Base-by-base conservation (phyloP, 176 grass and related monocot species). In the Tillandsia leiboldiana region DNA sequence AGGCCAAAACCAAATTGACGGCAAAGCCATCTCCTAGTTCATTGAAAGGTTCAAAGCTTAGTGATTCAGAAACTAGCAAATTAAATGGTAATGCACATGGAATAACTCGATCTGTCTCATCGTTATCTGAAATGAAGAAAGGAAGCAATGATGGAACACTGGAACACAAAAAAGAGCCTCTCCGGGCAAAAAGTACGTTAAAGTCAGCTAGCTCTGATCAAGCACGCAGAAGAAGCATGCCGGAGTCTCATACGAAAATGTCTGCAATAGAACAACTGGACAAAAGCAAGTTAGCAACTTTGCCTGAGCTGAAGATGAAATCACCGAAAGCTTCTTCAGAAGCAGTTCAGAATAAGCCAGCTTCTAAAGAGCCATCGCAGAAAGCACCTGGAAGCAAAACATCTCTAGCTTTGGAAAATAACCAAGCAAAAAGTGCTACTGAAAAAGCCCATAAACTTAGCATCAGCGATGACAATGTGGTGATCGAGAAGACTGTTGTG, bases 251-350 rank as follows among this genome's bases (percentile, higher is more conserved):
- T 10, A 97, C 51, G 76, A 96, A 88, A 79, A 86, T 97, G 47
- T 87, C 89, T 72, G 75, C 66, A 51, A 84, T 69, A 17, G 18
- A 78, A 72, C 56, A 78, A 66, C 82, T 97, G 50, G 94, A 97
- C 75, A 70, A 97, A 82, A 97, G 61, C 65, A 97, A 97, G 79
- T 87, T 79, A 72, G 87, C 84, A 79, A 81, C 82, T 65, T 65
- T 97, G 62, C 86, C 89, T 50, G 94, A 87, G 71, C 65, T 93
- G 63, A 97, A 66, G 75, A 62, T 81, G 50, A 84, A 78, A 81
- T 78, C 67, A 53, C 51, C 67, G 7, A 78, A 51, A 75, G 67
- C 73, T 71, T 71, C 86, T 53, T 67, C 65, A 15, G 27, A 59
- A 50, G 50, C 57, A 53, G 50, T 75, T 57, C 73, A 82, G 72